Percentiles rank a stretch among this genome's conserved stretches.
phyloP scores from a whole-genome alignment of 2,329 filamentous ascomycete genomes.

The Chaetomiaceae sp. region DNA sequence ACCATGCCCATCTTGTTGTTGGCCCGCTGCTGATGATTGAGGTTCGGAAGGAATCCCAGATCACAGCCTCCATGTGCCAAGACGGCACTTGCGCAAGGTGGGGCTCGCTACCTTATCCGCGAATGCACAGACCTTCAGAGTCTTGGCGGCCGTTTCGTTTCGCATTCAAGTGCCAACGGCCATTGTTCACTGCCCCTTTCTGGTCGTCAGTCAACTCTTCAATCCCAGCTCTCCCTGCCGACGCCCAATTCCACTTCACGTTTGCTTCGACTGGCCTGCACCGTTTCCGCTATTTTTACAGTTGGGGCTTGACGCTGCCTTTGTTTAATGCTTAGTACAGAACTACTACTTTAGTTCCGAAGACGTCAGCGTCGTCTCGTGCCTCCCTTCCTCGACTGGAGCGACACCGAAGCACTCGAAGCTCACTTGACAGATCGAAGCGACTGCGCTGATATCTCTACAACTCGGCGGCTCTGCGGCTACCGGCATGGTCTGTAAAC shows the following conservation, averaged over 20 bases:
- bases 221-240: not conserved
- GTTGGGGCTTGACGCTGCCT: not conserved
- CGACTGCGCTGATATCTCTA: not conserved
- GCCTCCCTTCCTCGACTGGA: not conserved
- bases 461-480: too few relatives aligned
- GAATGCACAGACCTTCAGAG: not conserved
- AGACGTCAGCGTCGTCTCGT: conserved; percentile 12
- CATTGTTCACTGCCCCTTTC: conserved; percentile 9
- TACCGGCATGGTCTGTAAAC: too few relatives aligned
- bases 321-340: conserved; percentile 3
- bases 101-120: too few relatives aligned
- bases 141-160: conserved; percentile 5
- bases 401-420: not conserved
- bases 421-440: not conserved
- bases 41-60: not conserved
- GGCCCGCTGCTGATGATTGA: too few relatives aligned
- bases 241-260: not conserved
- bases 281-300: not conserved
- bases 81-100: too few relatives aligned
- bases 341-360: not conserved
- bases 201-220: not conserved
- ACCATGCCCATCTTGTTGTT: too few relatives aligned
- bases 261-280: conserved; percentile 3
- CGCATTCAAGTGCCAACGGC: not conserved
- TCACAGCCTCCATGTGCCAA: too few relatives aligned